A percentile compares a stretch with the other conserved stretches of the same genome.
Evolutionary conservation across 441 rosid genomes (phyloP).

Genomic region (Omphalea diandra): DNA sequence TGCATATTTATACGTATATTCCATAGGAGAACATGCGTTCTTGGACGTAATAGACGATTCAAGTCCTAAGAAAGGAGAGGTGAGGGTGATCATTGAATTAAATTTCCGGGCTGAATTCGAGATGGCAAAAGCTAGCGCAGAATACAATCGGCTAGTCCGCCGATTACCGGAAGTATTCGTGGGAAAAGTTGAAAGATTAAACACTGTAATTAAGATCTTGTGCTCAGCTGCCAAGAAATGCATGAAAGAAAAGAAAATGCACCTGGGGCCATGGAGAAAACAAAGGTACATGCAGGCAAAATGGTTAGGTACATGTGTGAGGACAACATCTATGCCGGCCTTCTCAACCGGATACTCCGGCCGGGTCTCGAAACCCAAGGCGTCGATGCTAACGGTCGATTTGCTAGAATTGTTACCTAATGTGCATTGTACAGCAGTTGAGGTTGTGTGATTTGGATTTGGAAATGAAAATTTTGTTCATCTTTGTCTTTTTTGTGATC

Average conservation of each 20-base stretch:
- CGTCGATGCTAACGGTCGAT: slow-evolving; percentile 59
- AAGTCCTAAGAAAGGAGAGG: slow-evolving; percentile 37
- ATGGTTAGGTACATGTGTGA: slow-evolving; percentile 47
- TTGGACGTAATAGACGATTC: slow-evolving; percentile 48
- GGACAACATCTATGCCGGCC: slow-evolving; percentile 26
- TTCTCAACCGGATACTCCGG: slow-evolving; percentile 28
- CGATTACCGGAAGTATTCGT: slow-evolving; percentile 52
- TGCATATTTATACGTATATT: background rate
- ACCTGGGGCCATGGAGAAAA: slow-evolving; percentile 77
- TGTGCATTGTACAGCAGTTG: slow-evolving; percentile 41
- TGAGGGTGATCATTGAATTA: slow-evolving; percentile 51
- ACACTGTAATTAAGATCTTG: slow-evolving; percentile 36
- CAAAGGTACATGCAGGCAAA: slow-evolving; percentile 64
- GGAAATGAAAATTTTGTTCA: background rate
- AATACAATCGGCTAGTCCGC: slow-evolving; percentile 39
- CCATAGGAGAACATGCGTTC: slow-evolving; percentile 58
- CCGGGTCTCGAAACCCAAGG: slow-evolving; percentile 31
- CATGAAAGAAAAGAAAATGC: slow-evolving; percentile 68
- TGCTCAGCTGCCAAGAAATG: slow-evolving; percentile 64
- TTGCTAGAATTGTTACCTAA: slow-evolving; percentile 41
- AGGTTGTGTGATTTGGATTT: slow-evolving; percentile 35
- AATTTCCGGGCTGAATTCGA: slow-evolving; percentile 60
- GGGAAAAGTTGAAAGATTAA: slow-evolving; percentile 58
- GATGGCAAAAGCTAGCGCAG: slow-evolving; percentile 60
- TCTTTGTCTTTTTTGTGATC: background rate